Evolutionary conservation across 2,329 filamentous ascomycete genomes (phyloP), one percentile per base, ranked within the genome.

Genomic region (Xenosphaeropsis pyriputrescens): DNA sequence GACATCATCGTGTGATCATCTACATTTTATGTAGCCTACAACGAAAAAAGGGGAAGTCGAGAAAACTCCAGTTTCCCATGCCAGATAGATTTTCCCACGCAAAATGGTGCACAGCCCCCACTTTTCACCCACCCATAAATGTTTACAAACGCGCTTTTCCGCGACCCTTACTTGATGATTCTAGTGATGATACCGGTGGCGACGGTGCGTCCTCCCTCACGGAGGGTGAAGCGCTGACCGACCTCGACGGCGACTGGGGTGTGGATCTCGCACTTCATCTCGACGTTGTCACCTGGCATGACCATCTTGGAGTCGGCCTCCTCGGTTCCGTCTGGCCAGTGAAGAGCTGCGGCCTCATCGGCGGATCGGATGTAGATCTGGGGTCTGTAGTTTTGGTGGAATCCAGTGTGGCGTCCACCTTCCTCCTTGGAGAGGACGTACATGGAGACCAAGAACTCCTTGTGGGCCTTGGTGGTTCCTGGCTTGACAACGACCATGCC

Each of bases 351-450:
- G 16, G 68, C 70, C 70, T 82, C 75, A 67, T 85, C 84, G 48
- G 89, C 85, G 49, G 91, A 96, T 56, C 91, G 84, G 59, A 98
- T 75, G 71, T 81, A 98, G 58, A 96, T 78, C 69, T 96, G 89
- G 37, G 91, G 91, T 58, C 85, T 80, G 75, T 98, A 98, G 75
- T 95, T 93, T 69, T 85, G 72, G 59, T 77, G 74, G 73, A 98
- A 98, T 38, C 89, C 88, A 46, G 84, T 94, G 72, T 94, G 88
- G 53, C 91, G 85, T 55, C 91, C 91, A 68, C 91, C 91, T 64
- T 98, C 91, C 57, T 95, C 91, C 75, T 96, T 95, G 60, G 76
- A 88, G 53, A 98, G 72, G 48, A 96, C 86, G 66, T 98, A 98
- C 67, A 98, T 82, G 48, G 91, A 96, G 52, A 84, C 75, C 55